Evolutionary conservation across 768 basidiomycete genomes (phyloP).

Genomic region (Naganishia kalamii): DNA sequence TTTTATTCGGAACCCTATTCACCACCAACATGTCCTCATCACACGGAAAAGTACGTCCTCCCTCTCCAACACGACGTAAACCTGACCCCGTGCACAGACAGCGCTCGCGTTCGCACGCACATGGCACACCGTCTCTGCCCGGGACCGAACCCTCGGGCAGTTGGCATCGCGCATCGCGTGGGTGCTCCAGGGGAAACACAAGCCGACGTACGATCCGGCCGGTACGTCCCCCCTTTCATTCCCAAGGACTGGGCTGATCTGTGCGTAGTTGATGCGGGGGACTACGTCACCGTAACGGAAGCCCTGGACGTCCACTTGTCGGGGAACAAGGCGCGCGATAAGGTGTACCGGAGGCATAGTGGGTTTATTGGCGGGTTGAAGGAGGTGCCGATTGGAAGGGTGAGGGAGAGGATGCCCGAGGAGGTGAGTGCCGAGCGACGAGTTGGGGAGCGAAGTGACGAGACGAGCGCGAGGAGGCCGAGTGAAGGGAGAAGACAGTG

Average conservation of each 20-base stretch:
- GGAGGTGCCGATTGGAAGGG: conserved; percentile 72
- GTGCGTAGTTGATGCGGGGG: conserved; percentile 79
- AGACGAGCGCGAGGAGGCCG: background rate
- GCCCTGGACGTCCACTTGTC: conserved; percentile 75
- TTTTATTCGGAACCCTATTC: background rate
- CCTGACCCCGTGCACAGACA: conserved; percentile 55
- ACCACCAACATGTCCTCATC: conserved; percentile 29
- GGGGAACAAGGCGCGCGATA: conserved; percentile 78
- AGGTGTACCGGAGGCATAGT: conserved; percentile 80
- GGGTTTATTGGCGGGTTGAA: conserved; percentile 92
- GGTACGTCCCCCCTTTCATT: conserved; percentile 52
- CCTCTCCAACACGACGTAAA: background rate
- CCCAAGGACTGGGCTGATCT: background rate
- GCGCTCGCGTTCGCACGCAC: conserved; percentile 87
- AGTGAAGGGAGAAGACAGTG: background rate
- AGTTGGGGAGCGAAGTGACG: no score
- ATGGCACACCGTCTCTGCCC: conserved; percentile 92
- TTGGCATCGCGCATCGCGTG: conserved; percentile 88
- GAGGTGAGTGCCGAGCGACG: conserved; percentile 56
- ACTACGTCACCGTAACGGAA: conserved; percentile 95
- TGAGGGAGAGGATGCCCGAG: conserved; percentile 82
- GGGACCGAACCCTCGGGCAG: conserved; percentile 86
- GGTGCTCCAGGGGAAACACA: conserved; percentile 98
- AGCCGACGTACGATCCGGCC: conserved; percentile 89
- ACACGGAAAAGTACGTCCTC: conserved; percentile 32